Percentiles rank a stretch among this genome's conserved stretches.
Conservation (phyloP, 2,329 filamentous ascomycete genomes). For the Xylariaceae sp. region DNA sequence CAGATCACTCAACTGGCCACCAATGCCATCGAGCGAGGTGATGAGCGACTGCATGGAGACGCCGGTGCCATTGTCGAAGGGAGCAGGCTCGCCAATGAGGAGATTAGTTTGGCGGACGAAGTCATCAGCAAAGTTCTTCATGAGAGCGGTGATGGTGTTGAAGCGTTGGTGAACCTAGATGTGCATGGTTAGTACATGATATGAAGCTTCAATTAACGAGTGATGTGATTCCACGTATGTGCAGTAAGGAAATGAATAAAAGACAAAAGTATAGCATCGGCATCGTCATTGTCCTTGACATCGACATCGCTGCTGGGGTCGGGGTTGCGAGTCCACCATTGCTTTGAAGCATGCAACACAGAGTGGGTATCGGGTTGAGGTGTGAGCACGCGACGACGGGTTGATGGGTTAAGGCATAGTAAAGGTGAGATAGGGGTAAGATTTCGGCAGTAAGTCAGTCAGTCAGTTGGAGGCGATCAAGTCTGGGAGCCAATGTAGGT, state of each 20-base stretch:
- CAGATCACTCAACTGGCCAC: conserved; percentile 42
- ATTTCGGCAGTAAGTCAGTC: no score
- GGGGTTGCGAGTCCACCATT: no score
- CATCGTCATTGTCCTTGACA: no score
- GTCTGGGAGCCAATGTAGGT: no score
- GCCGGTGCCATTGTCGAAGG: conserved; percentile 42
- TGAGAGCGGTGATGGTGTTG: conserved; percentile 69
- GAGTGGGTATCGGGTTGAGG: no score
- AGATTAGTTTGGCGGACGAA: conserved; percentile 87
- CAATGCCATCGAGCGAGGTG: conserved; percentile 48
- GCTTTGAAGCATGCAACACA: no score
- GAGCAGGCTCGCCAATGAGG: conserved; percentile 61
- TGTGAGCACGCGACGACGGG: no score
- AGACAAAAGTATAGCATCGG: neutral
- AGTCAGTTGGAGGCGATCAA: no score
- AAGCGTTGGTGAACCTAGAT: conserved; percentile 68
- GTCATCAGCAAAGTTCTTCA: conserved; percentile 73
- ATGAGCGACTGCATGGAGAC: conserved; percentile 35
- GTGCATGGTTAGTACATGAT: neutral
- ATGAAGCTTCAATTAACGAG: neutral
- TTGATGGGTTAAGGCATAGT: no score
- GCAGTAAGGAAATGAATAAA: neutral
- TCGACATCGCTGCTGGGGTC: no score
- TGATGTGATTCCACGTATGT: no score
- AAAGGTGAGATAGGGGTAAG: no score